Conservation (phyloP, 2,329 filamentous ascomycete genomes). For the Penicillium sp. region DNA sequence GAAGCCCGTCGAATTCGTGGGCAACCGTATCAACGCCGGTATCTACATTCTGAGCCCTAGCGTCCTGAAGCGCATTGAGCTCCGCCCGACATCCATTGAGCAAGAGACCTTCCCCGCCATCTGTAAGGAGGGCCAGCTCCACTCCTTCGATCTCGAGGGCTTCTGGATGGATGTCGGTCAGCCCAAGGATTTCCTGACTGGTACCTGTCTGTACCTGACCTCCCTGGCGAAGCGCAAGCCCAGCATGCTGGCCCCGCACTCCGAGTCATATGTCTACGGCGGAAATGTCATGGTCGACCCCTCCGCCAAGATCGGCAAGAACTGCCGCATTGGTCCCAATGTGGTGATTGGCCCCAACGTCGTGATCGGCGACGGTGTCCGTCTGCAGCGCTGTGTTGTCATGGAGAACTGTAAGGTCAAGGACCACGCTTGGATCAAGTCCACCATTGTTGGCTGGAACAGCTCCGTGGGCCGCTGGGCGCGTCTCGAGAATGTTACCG, state of each 20-base stretch:
- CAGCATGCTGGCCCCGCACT: constrained; percentile 74
- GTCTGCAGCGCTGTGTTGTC: constrained; percentile 89
- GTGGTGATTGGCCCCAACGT: constrained; percentile 94
- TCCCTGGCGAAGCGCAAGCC: constrained; percentile 88
- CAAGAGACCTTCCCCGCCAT: constrained; percentile 98
- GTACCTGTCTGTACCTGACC: constrained; percentile 93
- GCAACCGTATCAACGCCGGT: constrained; percentile 97
- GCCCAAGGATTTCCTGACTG: constrained; percentile 96
- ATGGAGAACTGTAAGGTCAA: constrained; percentile 91
- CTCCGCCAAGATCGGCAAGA: constrained; percentile 93
- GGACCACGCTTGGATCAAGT: constrained; percentile 99
- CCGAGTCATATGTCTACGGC: constrained; percentile 80
- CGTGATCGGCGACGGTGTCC: constrained; percentile 88
- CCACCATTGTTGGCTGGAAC: constrained; percentile 98
- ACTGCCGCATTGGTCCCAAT: constrained; percentile 97
- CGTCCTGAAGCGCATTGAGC: constrained; percentile 86
- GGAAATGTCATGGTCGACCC: constrained; percentile 96
- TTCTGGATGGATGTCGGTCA: constrained; percentile 99
- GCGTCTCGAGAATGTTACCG: constrained; percentile 95
- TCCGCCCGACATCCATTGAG: constrained; percentile 95
- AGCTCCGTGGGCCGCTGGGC: constrained; percentile 95
- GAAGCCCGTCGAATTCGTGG: constrained; percentile 98
- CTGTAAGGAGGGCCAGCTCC: constrained; percentile 82
- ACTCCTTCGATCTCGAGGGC: constrained; percentile 94
- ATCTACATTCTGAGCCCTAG: constrained; percentile 97